Base-by-base conservation (phyloP, 2,329 filamentous ascomycete genomes). In the Fusarium abutilonis region DNA sequence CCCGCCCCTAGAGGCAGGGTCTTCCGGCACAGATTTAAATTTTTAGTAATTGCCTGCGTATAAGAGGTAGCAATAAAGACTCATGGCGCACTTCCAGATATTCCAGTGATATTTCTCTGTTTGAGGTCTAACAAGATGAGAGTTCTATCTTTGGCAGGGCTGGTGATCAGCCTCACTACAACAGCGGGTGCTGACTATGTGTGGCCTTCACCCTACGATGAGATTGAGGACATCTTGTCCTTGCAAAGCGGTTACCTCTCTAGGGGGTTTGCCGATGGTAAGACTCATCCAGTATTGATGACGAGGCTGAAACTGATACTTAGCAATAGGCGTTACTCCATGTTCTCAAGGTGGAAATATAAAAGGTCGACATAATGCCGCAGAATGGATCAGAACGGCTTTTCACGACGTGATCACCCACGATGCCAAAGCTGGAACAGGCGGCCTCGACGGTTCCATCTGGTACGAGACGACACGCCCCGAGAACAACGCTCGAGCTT, bases 351-450 rank as follows among this genome's bases (percentile, higher is more conserved):
- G 66, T 6, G 56, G 53, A 6, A 61, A 59, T 21, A 42, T 63
- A 4, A 59, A 62, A 29, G 60, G 58, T 3, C 65, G 65, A 6
- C 57, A 63, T 19, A 69, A 68, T 39, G 58, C 63, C 9, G 67
- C 63, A 9, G 63, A 69, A 63, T 68, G 65, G 63, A 66, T 68
- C n/a, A 52, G 65, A 7, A 60, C 56, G 6, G 63, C 65, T 2
- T 69, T 67, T n/a, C 63, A 68, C 19, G 67, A 67, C 14, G 59
- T 61, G 42, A 66, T 67, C 17, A 68, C 63, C 1, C 58, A 67
- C 19, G 56, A 69, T 29, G 36, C 36, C 2, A 36, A 43, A 15
- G 36, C 44, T 9, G 51, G 52, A 17, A 67, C 67, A 4, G 65
- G 67, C 4, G 65, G 67, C 13, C 39, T 68, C 1, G 65, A 69